phyloP scores from a whole-genome alignment of 805 yeast species.

The Lipomyces sp. region DNA sequence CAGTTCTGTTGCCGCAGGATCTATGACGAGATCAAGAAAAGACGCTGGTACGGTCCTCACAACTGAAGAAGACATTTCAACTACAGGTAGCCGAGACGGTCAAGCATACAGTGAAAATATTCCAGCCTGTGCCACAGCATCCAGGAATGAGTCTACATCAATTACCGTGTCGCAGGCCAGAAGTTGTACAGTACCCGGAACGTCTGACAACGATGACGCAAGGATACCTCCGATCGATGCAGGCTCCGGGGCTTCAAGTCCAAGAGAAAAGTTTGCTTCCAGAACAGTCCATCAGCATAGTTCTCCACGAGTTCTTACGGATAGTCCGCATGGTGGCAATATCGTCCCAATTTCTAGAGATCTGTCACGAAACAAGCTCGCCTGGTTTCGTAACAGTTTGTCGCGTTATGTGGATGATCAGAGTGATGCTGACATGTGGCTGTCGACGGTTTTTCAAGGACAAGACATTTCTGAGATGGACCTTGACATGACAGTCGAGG shows the following conservation, averaged over 20 bases:
- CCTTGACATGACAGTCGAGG: constrained; percentile 66
- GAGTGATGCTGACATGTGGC: not conserved
- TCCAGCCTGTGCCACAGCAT: not conserved
- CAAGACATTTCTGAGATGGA: constrained; percentile 50
- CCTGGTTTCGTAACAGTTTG: not conserved
- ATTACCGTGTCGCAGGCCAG: not conserved
- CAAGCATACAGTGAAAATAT: not conserved
- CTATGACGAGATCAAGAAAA: not conserved
- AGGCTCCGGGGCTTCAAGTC: not conserved
- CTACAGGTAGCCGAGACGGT: not conserved
- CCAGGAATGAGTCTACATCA: not conserved
- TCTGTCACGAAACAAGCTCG: not conserved
- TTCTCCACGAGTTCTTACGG: not conserved
- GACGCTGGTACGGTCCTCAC: not conserved
- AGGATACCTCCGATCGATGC: not conserved
- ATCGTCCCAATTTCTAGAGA: not conserved
- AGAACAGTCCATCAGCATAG: not conserved
- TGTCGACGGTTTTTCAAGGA: not conserved
- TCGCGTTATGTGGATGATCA: not conserved
- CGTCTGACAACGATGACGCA: not conserved
- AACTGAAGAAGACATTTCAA: not conserved
- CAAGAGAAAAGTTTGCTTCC: not conserved
- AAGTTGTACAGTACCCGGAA: not conserved
- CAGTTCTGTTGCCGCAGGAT: not conserved
- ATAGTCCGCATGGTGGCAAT: constrained; percentile 9